phyloP scores from a whole-genome alignment of 768 basidiomycete genomes.

The Termitomyces eurrhizus region DNA sequence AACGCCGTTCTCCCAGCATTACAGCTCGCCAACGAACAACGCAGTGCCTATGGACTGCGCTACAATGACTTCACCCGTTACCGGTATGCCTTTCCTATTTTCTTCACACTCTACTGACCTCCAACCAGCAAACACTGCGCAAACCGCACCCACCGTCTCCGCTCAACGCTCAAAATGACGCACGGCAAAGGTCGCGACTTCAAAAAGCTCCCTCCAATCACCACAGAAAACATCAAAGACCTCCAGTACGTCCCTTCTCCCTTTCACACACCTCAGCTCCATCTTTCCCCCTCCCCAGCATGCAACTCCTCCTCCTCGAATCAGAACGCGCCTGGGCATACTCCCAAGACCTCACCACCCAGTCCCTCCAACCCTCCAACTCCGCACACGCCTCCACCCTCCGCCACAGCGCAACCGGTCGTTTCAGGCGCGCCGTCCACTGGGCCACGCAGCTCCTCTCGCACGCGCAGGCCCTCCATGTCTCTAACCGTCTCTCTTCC shows the following conservation, averaged over 20 bases:
- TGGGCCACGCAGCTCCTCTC: constrained; percentile 78
- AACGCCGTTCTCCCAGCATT: constrained; percentile 51
- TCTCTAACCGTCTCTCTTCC: constrained; percentile 47
- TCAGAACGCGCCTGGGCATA: constrained; percentile 91
- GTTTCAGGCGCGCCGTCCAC: constrained; percentile 74
- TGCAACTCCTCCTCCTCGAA: constrained; percentile 84
- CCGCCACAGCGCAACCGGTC: constrained; percentile 71
- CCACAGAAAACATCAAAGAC: constrained; percentile 68
- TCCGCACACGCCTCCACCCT: constrained; percentile 49
- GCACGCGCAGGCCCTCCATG: constrained; percentile 63
- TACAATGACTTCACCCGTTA: constrained; percentile 88
- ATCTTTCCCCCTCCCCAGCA: constrained; percentile 34
- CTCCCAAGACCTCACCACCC: constrained; percentile 69
- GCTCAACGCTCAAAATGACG: constrained; percentile 79
- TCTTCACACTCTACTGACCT: neutral
- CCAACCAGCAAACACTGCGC: constrained; percentile 79
- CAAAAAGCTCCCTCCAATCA: constrained; percentile 73
- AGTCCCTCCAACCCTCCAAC: constrained; percentile 49
- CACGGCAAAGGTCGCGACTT: constrained; percentile 90
- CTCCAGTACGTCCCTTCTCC: constrained; percentile 63
- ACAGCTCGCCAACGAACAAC: constrained; percentile 81
- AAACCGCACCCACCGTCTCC: constrained; percentile 83
- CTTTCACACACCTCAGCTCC: neutral
- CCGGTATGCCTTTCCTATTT: constrained; percentile 45
- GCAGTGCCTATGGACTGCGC: constrained; percentile 86